A percentile compares a stretch with the other conserved stretches of the same genome.
Conservation (phyloP, 2,329 filamentous ascomycete genomes). For the Venturia oleaginea region DNA sequence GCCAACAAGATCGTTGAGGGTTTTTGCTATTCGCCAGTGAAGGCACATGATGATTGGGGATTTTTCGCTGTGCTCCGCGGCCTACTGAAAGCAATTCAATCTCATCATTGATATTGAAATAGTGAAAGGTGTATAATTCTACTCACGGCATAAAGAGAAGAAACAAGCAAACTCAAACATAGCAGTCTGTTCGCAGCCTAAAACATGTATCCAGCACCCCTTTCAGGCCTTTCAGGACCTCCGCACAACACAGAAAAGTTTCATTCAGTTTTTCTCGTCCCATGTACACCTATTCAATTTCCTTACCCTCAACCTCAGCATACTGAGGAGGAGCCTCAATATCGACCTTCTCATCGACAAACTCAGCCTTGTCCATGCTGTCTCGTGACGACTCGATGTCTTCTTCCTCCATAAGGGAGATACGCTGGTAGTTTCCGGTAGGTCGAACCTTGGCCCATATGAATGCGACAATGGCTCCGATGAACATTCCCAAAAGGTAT, state of each 20-base stretch:
- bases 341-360: slow-evolving; percentile 24
- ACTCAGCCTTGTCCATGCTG: slow-evolving; percentile 25
- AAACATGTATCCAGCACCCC: not conserved
- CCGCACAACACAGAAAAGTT: not conserved
- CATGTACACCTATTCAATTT: not conserved
- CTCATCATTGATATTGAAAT: not conserved
- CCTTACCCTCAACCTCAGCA: slow-evolving; percentile 20
- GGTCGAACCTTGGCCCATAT: slow-evolving; percentile 48
- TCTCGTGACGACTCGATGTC: slow-evolving; percentile 17
- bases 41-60: too few relatives aligned
- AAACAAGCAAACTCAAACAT: not conserved
- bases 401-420: slow-evolving; percentile 26
- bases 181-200: not conserved
- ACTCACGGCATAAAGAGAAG: not conserved
- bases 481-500: slow-evolving; percentile 57
- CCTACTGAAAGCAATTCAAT: too few relatives aligned
- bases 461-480: slow-evolving; percentile 53
- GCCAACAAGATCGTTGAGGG: not conserved
- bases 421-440: slow-evolving; percentile 30
- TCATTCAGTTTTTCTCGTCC: not conserved
- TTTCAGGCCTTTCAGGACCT: not conserved
- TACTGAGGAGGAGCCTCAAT: slow-evolving; percentile 31
- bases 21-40: too few relatives aligned
- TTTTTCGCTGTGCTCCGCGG: too few relatives aligned
- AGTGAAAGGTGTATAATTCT: not conserved